Evolutionary conservation across 345 rosid genomes (phyloP), one percentile per base, ranked within the genome.

Genomic region (Aurinia saxatilis): DNA sequence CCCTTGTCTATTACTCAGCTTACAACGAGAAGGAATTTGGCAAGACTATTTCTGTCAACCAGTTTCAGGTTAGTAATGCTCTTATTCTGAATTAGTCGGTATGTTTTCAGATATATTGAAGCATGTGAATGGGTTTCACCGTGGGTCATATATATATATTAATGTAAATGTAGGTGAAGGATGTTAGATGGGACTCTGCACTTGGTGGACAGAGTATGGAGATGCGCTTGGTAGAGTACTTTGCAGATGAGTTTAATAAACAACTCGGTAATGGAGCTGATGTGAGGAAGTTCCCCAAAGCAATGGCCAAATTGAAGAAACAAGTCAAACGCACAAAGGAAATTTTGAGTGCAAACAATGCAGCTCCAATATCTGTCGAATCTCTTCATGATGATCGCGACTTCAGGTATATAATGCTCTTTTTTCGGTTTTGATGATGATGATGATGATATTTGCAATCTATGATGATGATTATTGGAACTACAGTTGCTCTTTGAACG

Each of bases 281-380:
- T 71, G 99, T 90, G 73, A 84, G 96, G 77, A 77, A 83, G 75
- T 79, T 72, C 65, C 88, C 96, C 14, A 95, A 95, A 80, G 92
- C 99, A 41, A 90, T 95, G 96, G 99, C 99, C 75, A 95, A 95
- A 76, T 69, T 95, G 68, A 95, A 95, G 81, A 95, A 95, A 64
- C 99, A 90, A 81, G 96, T 95, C 45, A 95, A 90, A 73, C 97
- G 99, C 13, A 90, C 99, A 10, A 95, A 95, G 74, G 99, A 90
- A 78, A 90, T 95, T 57, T 65, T 95, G 71, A 95, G 99, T 76
- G 99, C 99, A 37, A 95, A 95, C 73, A 78, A 87, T 38, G 70
- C 46, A 25, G 97, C 99, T 66, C 96, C 93, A 19, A 84, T 95
- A 72, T 95, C 99, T 21, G 95, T 90, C 48, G 99, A 95, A 68